Base-by-base conservation (phyloP, 148 eudicot genomes). In the Beta vulgaris region DNA sequence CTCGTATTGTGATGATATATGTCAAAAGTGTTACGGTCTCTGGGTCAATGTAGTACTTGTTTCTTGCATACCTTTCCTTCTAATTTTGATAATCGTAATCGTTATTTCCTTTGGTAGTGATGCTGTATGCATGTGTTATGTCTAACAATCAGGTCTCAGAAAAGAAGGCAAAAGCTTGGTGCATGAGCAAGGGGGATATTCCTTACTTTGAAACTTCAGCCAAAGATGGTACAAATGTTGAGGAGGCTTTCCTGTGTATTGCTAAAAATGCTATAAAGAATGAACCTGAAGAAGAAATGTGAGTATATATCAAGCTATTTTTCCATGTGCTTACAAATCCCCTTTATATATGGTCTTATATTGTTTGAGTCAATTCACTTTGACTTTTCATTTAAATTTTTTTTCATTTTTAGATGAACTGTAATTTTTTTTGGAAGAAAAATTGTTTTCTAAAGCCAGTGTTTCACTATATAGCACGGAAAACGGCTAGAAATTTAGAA, bases 201-300 rank as follows among this genome's bases (percentile, higher is more conserved):
- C 93, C 97, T 61, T 91, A 91, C 82, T 89, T 91, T 49, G 93
- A 91, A 76, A 91, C 96, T 66, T 90, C 96, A 63, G 96, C 96
- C 21, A 90, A 90, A 78, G 90, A 90, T 73, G 96, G 96, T 43
- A 87, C 87, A 39, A 91, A 91, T 70, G 93, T 91, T 16, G 93
- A 91, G 72, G 91, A 88, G 78, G 96, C 96, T 80, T 91, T 91
- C 74, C 84, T 89, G 76, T 83, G 91, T 63, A 91, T 89, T 62
- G 91, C 93, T 37, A 83, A 82, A 73, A 89, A 88, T 75, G 92
- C 96, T 48, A 86, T 91, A 4, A 85, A 78, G 63, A 89, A 89
- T 82, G 96, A 87, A 79, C 91, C 92, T 0, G 93, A 89, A 79
- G 96, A 91, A 87, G 96, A 91, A 80, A 67, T 85, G 93, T 91